Base-by-base conservation (phyloP, 2,329 filamentous ascomycete species). In the Colletotrichum sp. region DNA sequence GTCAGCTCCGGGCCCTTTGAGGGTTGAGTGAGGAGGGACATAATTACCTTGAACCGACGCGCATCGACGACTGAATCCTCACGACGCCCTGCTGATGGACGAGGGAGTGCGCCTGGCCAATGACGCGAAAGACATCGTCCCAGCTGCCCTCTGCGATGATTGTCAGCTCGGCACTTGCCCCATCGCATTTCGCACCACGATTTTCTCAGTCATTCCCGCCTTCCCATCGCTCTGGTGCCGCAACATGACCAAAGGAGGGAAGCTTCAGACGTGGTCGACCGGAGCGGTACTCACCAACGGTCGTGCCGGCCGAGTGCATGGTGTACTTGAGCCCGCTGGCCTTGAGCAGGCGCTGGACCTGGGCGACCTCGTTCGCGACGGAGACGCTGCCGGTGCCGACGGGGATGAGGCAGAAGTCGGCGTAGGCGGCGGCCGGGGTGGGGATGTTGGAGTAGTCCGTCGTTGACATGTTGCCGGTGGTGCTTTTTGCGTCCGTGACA, bases 261-360 rank as follows among this genome's bases (percentile, higher is more conserved):
- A 30, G 28, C 8, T 30, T 30, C 28, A 30, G 28, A 30, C 28
- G 28, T 30, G 28, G 28, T 34, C 34, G 16, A 36, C 7, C 34
- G 15, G 7, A 15, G 7, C 34, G 34, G 34, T 6, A 39, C 93
- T 74, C 87, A 97, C 95, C 96, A 71, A 98, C 91, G 0, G 96
- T 98, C 0, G 96, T 98, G 15, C 96, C 97, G 3, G 96, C 96
- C 30, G 95, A 96, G 86, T 98, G 96, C 95, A 98, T 97, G 63
- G 91, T 93, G 83, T 96, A 96, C 78, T 92, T 93, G 77, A 98
- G 84, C 3, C 95, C 95, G 79, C 94, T 97, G 70, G 91, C 92
- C 84, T 94, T 92, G 80, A 99, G 90, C 44, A 98, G 89, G 73
- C 93, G 92, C 87, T 98, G 96, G 48, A 98, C 95, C 78, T 94